Percentiles rank a stretch among this genome's conserved stretches.
phyloP scores from a whole-genome alignment of 108 stramenopile species.

The Pseudonitzschia delicatissima region DNA sequence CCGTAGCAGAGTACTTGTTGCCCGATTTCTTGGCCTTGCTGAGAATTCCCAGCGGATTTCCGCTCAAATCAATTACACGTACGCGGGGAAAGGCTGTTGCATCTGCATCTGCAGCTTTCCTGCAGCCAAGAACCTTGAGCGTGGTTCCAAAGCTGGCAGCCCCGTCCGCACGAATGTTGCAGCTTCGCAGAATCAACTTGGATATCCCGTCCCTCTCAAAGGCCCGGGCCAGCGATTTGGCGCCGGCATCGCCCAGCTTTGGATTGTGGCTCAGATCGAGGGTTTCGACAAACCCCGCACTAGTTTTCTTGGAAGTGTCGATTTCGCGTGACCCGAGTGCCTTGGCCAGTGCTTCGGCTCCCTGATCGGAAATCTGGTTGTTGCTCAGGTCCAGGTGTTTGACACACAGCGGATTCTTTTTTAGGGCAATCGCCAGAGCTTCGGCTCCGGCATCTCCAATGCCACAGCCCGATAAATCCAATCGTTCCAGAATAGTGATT shows the following conservation, averaged over 20 bases:
- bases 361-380: constrained; percentile 72
- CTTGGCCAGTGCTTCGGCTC: constrained; percentile 47
- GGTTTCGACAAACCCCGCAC: constrained; percentile 8
- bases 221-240: constrained; percentile 51
- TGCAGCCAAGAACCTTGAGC: constrained; percentile 18
- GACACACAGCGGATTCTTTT: constrained; percentile 46
- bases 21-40: constrained; percentile 49
- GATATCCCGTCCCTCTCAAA: constrained; percentile 42
- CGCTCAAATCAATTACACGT: constrained; percentile 63
- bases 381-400: constrained; percentile 68
- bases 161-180: constrained; percentile 67
- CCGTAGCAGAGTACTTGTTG: constrained; percentile 55
- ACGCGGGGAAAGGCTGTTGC: background rate
- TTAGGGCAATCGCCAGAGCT: constrained; percentile 69
- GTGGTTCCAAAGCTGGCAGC: constrained; percentile 54
- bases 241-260: constrained; percentile 55
- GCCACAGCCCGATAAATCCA: constrained; percentile 72
- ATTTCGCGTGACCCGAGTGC: constrained; percentile 35
- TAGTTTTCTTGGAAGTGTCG: background rate
- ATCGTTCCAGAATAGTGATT: constrained; percentile 41
- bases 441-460: constrained; percentile 73
- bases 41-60: constrained; percentile 69
- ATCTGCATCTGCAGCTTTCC: background rate
- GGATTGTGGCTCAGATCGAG: constrained; percentile 72
- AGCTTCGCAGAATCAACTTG: constrained; percentile 58